These are phyloP conservation scores for Cercospora sojina DNA, from an alignment of 2,329 filamentous ascomycete species.

Conservation along the genomic window DNA sequence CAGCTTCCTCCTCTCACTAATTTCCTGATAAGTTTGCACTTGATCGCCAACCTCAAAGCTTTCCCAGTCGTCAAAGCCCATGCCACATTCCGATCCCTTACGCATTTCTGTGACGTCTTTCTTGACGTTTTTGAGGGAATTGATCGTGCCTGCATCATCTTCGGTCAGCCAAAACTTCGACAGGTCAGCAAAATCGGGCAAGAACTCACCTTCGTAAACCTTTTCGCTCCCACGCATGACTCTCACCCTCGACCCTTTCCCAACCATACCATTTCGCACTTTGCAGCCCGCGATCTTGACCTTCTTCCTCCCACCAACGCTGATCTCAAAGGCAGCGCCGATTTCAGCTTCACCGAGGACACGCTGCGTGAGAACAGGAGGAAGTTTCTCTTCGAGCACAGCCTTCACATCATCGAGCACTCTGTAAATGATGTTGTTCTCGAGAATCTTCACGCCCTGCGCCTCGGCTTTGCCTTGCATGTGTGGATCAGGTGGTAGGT, in stretches of 20 bases:
- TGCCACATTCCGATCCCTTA: conserved; percentile 91
- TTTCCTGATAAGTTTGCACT: conserved; percentile 83
- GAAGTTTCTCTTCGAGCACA: conserved; percentile 67
- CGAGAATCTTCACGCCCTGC: conserved; percentile 72
- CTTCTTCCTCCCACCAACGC: conserved; percentile 67
- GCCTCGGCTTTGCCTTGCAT: conserved; percentile 69
- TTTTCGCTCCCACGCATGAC: conserved; percentile 67
- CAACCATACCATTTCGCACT: conserved; percentile 76
- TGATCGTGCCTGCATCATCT: conserved; percentile 63
- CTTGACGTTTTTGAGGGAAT: conserved; percentile 86
- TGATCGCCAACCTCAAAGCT: conserved; percentile 78
- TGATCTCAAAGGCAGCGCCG: conserved; percentile 79
- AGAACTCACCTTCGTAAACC: conserved; percentile 74
- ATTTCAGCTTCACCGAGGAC: conserved; percentile 89
- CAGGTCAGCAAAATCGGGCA: background rate
- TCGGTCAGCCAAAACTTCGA: conserved; percentile 12
- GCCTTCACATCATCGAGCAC: conserved; percentile 70
- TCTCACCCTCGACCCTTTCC: conserved; percentile 62
- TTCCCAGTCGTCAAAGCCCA: conserved; percentile 77
- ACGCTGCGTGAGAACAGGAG: conserved; percentile 63
- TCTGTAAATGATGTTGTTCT: conserved; percentile 84
- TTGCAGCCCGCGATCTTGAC: conserved; percentile 83
- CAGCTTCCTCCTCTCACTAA: conserved; percentile 64
- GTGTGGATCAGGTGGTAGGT: conserved; percentile 63
- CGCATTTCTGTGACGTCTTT: conserved; percentile 86